Conservation (phyloP, 1,284 basidiomycete genomes). For the Phaffia rhodozyma region DNA sequence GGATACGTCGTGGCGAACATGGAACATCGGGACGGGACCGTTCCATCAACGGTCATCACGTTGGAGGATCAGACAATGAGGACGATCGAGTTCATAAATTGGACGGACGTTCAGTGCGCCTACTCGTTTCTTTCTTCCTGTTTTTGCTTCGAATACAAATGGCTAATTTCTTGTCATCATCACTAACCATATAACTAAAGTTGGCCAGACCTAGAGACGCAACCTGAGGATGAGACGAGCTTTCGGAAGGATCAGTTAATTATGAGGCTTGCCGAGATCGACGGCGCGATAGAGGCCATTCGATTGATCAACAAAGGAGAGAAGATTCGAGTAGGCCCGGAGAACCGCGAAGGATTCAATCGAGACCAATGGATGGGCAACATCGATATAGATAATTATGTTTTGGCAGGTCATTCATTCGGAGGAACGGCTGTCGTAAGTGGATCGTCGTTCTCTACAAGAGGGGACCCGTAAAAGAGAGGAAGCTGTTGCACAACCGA, state of each 20-base stretch:
- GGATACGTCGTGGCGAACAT: slow-evolving; percentile 41
- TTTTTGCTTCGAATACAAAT: background rate
- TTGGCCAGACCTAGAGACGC: slow-evolving; percentile 31
- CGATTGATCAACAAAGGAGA: slow-evolving; percentile 28
- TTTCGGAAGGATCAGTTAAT: slow-evolving; percentile 39
- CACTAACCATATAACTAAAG: slow-evolving; percentile 25
- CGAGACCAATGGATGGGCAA: slow-evolving; percentile 20
- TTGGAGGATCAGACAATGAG: slow-evolving; percentile 28
- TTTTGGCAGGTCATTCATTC: slow-evolving; percentile 34
- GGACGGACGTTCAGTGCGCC: slow-evolving; percentile 32
- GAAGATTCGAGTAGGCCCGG: slow-evolving; percentile 11
- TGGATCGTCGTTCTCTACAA: slow-evolving; percentile 15
- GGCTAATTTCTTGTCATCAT: slow-evolving; percentile 10
- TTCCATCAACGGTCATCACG: slow-evolving; percentile 35
- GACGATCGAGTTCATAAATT: slow-evolving; percentile 33
- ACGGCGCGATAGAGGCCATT: slow-evolving; percentile 33
- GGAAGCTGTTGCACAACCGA: too few species aligned
- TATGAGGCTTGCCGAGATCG: slow-evolving; percentile 39
- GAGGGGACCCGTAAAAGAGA: too few species aligned
- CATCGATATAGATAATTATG: slow-evolving; percentile 24
- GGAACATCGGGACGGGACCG: slow-evolving; percentile 43
- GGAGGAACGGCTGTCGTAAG: slow-evolving; percentile 32
- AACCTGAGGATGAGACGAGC: slow-evolving; percentile 35
- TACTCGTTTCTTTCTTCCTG: background rate
- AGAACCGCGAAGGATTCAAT: slow-evolving; percentile 22